Percentiles rank a stretch among this genome's conserved stretches.
These are phyloP conservation scores for Phaeosphaeriaceae sp. DNA, from an alignment of 2,329 filamentous ascomycete genomes.

Conservation along the genomic window DNA sequence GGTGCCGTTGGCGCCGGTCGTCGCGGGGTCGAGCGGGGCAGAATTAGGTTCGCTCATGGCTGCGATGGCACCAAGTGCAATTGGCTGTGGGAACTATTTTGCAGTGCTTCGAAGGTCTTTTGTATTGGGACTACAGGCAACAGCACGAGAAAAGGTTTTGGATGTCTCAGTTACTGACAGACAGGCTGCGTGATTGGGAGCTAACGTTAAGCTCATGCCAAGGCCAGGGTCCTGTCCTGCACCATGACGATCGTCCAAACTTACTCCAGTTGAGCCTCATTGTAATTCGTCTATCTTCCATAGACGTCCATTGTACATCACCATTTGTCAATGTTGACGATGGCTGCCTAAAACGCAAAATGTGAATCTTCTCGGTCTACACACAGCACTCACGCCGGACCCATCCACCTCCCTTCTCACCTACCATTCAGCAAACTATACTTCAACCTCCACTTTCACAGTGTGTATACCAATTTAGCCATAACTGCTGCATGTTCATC, in stretches of 20 bases:
- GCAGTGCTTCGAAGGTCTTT: background rate
- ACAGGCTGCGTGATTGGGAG: background rate
- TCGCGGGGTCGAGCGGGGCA: constrained; percentile 43
- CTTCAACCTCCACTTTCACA: too few relatives aligned
- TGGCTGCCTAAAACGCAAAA: too few relatives aligned
- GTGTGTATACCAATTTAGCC: too few relatives aligned
- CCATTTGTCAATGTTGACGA: too few relatives aligned
- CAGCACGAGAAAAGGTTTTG: background rate
- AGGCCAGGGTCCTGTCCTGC: background rate
- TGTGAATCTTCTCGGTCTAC: too few relatives aligned
- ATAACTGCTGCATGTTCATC: background rate
- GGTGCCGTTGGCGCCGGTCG: constrained; percentile 21
- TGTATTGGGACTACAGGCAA: background rate
- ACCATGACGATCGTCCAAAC: background rate
- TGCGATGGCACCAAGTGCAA: background rate
- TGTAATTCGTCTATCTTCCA: background rate
- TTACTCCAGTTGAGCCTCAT: background rate
- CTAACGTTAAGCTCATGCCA: background rate
- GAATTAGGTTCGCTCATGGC: constrained; percentile 34
- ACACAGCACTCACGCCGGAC: too few relatives aligned
- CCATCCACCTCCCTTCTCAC: too few relatives aligned
- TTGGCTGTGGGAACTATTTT: background rate
- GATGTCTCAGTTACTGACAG: background rate
- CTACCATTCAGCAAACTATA: too few relatives aligned
- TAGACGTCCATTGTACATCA: too few relatives aligned